Evolutionary conservation across 495 filamentous ascomycete genomes (phyloP), one percentile per base, ranked within the genome.

Genomic region (Peziza echinospora): DNA sequence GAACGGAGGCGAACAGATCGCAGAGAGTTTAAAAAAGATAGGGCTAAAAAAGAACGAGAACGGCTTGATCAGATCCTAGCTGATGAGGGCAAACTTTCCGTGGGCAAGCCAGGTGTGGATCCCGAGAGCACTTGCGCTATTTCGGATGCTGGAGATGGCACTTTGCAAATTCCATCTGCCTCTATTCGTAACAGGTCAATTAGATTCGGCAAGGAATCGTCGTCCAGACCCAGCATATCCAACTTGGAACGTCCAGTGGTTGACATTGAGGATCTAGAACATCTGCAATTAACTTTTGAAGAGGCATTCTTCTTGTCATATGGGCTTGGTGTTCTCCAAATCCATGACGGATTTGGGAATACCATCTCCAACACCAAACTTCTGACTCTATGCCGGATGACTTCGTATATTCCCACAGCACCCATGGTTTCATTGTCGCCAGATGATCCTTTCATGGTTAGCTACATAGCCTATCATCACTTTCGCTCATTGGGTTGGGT

Each of bases 401-500:
- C 77, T 51, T 83, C 80, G 8, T 75, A 77, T 60, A 80, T 80
- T 48, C 80, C 85, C 45, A 53, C 46, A 43, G 57, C 60, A 2
- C 54, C 53, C 10, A 48, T 56, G 5, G 51, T 56, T 42, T 10
- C 41, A 19, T 59, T 73, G 21, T 63, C 67, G 46, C 71, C 77
- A 0, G 80, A 92, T 63, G 82, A 91, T 53, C 73, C 80, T 0
- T 96, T 99, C 63, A 65, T 93, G 40, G 57, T 89, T 21, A 76
- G 79, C 26, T 99, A 96, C 58, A 73, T 75, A 24, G 81, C 80
- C 11, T 99, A 93, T 56, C 89, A 99, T 56, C 89, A 99, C 61
- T 99, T 89, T 64, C 82, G 89, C 21, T 91, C 85, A 5, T 70
- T 96, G 0, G 89, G 89, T 41, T 99, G 89, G 89, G 82, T 93